Base-by-base conservation (phyloP, 345 rosid genomes). In the Rubroshorea leprosula region DNA sequence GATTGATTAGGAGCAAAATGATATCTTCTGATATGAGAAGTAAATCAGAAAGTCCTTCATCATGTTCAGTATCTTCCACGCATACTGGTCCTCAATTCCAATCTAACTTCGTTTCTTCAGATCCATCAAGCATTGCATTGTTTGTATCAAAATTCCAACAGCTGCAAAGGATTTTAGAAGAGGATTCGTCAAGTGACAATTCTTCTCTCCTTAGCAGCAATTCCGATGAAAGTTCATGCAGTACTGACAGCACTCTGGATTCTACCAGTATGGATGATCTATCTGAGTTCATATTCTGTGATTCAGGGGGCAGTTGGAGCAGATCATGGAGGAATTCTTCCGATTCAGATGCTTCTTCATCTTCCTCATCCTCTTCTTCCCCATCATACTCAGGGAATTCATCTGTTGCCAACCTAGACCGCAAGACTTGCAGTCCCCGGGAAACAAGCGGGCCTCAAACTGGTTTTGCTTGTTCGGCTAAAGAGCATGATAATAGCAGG, bases 201-300 rank as follows among this genome's bases (percentile, higher is more conserved):
- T 87, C 81, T 57, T 93, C 96, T 49, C 83, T 90, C 23, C 71
- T 89, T 35, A 80, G 95, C 75, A 84, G 84, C 76, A 84, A 79
- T 64, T 90, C 97, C 0, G 97, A 87, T 64, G 90, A 87, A 72
- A 84, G 93, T 49, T 85, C 95, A 18, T 85, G 85, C 79, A 83
- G 96, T 73, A 85, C 97, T 2, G 93, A 90, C 17, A 84, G 90
- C 70, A 82, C 80, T 57, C 78, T 71, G 49, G 92, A 76, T 55
- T 84, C 92, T 17, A 58, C 83, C 26, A 74, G 93, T 60, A 63
- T 72, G 3, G 99, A 94, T 22, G 99, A 94, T 46, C 70, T 82
- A 31, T 76, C 90, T 26, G 99, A 94, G 58, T 78, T 64, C 65
- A 70, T 76, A 59, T 81, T 78, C 44, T 87, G 90, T 52, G 81